phyloP scores from a whole-genome alignment of 2,329 filamentous ascomycete genomes.

The Pseudopyrenochaeta lycopersici region DNA sequence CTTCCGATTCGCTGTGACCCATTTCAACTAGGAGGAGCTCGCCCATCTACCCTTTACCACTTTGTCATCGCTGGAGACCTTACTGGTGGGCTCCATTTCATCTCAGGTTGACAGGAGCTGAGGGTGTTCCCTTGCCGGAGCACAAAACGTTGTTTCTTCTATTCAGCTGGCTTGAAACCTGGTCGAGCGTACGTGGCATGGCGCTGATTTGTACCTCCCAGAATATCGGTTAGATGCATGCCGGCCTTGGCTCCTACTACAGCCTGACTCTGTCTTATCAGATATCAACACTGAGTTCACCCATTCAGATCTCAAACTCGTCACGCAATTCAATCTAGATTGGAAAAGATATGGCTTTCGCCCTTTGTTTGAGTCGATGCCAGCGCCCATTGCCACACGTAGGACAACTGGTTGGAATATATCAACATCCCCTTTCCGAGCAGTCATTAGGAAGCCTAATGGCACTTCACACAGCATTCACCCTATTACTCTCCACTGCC shows the following conservation, averaged over 20 bases:
- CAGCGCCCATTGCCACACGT: not conserved
- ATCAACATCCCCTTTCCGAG: not conserved
- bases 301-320: slow-evolving; percentile 1
- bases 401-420: not conserved
- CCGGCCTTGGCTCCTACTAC: slow-evolving; percentile 10
- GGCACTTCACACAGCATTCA: too few species aligned
- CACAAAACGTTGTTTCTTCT: not conserved
- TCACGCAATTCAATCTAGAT: not conserved
- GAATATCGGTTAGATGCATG: slow-evolving; percentile 8
- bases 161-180: too few species aligned
- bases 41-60: not conserved
- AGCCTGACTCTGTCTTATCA: slow-evolving; percentile 16
- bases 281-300: slow-evolving; percentile 9
- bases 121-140: too few species aligned
- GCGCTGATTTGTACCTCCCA: not conserved
- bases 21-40: not conserved
- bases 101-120: too few species aligned
- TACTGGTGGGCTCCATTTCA: too few species aligned
- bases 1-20: not conserved
- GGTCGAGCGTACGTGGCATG: not conserved
- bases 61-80: too few species aligned
- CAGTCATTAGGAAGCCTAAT: too few species aligned
- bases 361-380: not conserved
- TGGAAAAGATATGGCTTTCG: not conserved
- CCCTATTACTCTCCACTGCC: too few species aligned